Evolutionary conservation across 768 basidiomycete genomes (phyloP).

Genomic region (Tephrocybe sp.): DNA sequence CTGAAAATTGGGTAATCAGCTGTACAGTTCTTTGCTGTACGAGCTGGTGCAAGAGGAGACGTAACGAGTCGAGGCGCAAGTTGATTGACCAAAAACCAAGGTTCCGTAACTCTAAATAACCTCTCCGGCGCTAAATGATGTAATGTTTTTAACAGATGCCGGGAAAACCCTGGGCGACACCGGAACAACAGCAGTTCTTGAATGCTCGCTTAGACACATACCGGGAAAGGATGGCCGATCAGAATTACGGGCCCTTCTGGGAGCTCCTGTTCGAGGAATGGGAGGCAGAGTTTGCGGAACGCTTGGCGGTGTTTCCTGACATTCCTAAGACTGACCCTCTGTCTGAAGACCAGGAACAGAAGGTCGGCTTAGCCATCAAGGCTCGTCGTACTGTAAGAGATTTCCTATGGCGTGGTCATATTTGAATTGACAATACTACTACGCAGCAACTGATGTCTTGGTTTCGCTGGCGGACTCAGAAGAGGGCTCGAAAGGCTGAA

Average conservation of each 20-base stretch:
- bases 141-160: background rate
- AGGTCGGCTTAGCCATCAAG: background rate
- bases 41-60: no score
- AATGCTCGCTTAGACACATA: background rate
- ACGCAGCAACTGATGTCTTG: constrained; percentile 1
- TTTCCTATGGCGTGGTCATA: background rate
- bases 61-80: no score
- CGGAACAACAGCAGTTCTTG: background rate
- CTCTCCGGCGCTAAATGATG: no score
- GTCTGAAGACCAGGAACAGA: background rate
- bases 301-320: background rate
- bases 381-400: background rate
- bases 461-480: background rate
- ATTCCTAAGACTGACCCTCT: background rate
- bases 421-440: background rate
- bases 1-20: background rate
- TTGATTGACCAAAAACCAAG: background rate
- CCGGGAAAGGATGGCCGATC: background rate
- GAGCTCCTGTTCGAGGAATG: background rate
- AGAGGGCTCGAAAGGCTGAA: background rate
- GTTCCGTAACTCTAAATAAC: background rate
- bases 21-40: no score
- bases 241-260: background rate
- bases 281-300: constrained; percentile 1
- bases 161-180: background rate